Conservation (phyloP, 495 filamentous ascomycete species). For the Neurospora africana region DNA sequence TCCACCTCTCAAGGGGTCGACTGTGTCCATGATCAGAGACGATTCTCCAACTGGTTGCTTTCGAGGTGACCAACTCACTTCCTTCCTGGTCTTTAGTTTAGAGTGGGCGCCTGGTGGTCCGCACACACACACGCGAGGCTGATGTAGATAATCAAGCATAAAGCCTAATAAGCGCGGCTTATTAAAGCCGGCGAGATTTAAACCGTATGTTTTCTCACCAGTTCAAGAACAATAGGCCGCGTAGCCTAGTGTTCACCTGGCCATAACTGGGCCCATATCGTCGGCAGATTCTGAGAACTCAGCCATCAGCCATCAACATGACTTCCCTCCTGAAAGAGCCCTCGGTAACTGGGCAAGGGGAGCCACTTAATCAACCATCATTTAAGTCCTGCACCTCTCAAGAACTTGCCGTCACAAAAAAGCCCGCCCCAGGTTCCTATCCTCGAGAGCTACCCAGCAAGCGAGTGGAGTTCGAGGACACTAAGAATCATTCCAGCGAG, state of each 20-base stretch:
- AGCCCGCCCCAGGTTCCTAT: background rate
- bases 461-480: background rate
- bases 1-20: background rate
- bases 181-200: background rate
- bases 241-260: background rate
- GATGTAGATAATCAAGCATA: background rate
- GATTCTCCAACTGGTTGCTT: background rate
- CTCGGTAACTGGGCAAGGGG: background rate
- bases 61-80: background rate
- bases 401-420: background rate
- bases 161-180: background rate
- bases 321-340: background rate
- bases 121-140: background rate
- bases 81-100: background rate
- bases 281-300: background rate
- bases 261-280: background rate
- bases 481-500: background rate
- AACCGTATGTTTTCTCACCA: background rate
- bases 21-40: background rate
- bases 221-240: background rate
- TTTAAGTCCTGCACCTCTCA: background rate
- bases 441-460: background rate
- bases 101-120: background rate
- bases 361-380: background rate
- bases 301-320: background rate